A percentile compares a stretch with the other conserved stretches of the same genome.
phyloP scores from a whole-genome alignment of 2,329 filamentous ascomycete genomes.

The Pseudodiploospora longispora region DNA sequence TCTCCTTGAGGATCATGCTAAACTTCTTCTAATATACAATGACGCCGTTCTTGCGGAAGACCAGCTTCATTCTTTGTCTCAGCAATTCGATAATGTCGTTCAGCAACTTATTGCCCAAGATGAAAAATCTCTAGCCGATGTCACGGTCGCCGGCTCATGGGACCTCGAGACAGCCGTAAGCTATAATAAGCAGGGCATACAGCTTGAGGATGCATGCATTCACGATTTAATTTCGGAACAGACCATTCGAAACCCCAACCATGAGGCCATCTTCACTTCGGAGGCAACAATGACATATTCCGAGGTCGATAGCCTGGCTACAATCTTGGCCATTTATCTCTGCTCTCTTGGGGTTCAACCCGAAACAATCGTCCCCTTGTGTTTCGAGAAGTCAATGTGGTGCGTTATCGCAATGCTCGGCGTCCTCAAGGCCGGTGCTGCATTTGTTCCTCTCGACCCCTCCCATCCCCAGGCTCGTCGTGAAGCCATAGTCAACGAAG shows the following conservation, averaged over 20 bases:
- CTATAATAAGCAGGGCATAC: too few relatives aligned
- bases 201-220: not conserved
- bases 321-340: conserved; percentile 3
- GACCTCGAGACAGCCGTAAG: not conserved
- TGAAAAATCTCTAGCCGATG: not conserved
- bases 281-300: conserved; percentile 3
- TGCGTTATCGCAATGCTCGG: conserved; percentile 15
- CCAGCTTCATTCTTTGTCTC: not conserved
- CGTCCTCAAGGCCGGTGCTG: conserved; percentile 21
- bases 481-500: conserved; percentile 5
- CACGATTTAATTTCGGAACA: not conserved
- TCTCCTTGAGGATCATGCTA: not conserved
- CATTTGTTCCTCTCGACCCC: conserved; percentile 18
- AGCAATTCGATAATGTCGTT: not conserved
- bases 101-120: not conserved
- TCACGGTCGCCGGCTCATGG: not conserved
- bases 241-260: conserved; percentile 1
- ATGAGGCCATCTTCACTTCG: conserved; percentile 7
- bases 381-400: conserved; percentile 14
- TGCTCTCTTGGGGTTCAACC: conserved; percentile 15
- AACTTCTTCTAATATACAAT: conserved; percentile 1
- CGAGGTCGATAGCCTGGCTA: conserved; percentile 3
- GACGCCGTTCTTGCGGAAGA: not conserved
- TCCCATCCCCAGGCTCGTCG: conserved; percentile 6
- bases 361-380: conserved; percentile 11